These are phyloP conservation scores for Geotrichum siamense DNA, from an alignment of 1,139 yeast species.

Conservation along the genomic window DNA sequence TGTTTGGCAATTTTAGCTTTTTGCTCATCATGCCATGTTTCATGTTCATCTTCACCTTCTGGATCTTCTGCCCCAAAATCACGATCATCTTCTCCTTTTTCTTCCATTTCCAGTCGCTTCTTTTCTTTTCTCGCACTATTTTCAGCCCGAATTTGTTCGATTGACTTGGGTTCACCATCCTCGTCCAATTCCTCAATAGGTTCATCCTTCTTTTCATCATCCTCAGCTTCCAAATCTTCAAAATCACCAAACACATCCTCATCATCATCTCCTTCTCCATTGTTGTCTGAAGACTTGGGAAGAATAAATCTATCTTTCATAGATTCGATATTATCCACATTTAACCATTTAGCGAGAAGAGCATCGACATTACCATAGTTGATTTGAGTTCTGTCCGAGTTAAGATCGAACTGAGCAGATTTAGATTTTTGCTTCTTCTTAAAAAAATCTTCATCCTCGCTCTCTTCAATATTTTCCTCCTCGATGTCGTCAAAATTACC, in stretches of 20 bases:
- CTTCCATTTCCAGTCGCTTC: conserved; percentile 81
- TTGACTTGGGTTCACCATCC: conserved; percentile 44
- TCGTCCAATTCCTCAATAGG: conserved; percentile 43
- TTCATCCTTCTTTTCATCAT: conserved; percentile 31
- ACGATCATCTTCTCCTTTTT: conserved; percentile 70
- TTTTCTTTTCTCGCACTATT: conserved; percentile 89
- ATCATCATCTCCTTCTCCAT: conserved; percentile 29
- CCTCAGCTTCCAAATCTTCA: conserved; percentile 63
- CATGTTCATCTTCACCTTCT: conserved; percentile 64
- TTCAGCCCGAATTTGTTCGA: conserved; percentile 47
- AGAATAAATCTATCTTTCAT: conserved; percentile 53
- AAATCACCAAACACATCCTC: conserved; percentile 63
- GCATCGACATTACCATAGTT: conserved; percentile 24
- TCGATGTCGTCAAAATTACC: conserved; percentile 44
- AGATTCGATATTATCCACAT: conserved; percentile 36
- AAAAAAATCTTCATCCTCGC: conserved; percentile 60
- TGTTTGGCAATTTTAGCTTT: conserved; percentile 97
- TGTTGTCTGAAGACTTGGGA: conserved; percentile 51
- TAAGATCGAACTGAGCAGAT: conserved; percentile 30
- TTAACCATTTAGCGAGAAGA: conserved; percentile 41
- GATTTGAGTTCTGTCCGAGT: conserved; percentile 17
- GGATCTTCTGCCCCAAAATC: conserved; percentile 69
- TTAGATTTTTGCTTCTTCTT: conserved; percentile 47
- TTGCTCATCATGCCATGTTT: conserved; percentile 96
- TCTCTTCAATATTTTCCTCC: conserved; percentile 43